These are phyloP conservation scores for Neoboletus magnificus DNA, from an alignment of 768 basidiomycete genomes.

Conservation along the genomic window DNA sequence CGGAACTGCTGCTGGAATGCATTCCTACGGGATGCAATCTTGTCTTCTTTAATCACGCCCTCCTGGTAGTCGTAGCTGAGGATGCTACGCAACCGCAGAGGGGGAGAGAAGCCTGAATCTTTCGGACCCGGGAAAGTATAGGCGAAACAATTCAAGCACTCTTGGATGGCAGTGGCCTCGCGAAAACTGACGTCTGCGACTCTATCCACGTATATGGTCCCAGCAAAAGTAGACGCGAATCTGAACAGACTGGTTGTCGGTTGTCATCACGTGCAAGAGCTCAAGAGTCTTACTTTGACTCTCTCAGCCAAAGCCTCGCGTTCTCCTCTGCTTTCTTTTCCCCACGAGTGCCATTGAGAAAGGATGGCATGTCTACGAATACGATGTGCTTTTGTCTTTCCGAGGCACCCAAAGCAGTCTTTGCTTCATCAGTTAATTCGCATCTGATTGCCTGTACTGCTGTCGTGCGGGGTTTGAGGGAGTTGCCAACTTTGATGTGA, in stretches of 20 bases:
- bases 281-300: neutral
- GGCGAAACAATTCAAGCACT: constrained; percentile 8
- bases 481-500: neutral
- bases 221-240: constrained; percentile 1
- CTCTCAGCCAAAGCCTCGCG: constrained; percentile 5
- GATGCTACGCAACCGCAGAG: constrained; percentile 3
- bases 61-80: neutral
- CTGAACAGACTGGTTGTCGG: neutral
- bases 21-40: neutral
- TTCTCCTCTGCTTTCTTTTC: neutral
- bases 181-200: neutral
- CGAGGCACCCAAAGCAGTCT: neutral
- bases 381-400: constrained; percentile 6
- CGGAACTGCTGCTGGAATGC: neutral
- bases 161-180: constrained; percentile 6
- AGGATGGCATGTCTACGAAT: constrained; percentile 25
- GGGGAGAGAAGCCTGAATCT: neutral
- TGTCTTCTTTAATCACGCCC: rapidly evolving
- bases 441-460: constrained; percentile 13
- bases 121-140: neutral
- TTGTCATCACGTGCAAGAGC: neutral
- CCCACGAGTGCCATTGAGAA: neutral
- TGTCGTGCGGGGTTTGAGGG: neutral
- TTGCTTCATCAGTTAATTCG: neutral
- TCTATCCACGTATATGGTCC: constrained; percentile 17